Evolutionary conservation across 2,329 filamentous ascomycete genomes (phyloP).

Genomic region (Aspergillus pseudotamarii): DNA sequence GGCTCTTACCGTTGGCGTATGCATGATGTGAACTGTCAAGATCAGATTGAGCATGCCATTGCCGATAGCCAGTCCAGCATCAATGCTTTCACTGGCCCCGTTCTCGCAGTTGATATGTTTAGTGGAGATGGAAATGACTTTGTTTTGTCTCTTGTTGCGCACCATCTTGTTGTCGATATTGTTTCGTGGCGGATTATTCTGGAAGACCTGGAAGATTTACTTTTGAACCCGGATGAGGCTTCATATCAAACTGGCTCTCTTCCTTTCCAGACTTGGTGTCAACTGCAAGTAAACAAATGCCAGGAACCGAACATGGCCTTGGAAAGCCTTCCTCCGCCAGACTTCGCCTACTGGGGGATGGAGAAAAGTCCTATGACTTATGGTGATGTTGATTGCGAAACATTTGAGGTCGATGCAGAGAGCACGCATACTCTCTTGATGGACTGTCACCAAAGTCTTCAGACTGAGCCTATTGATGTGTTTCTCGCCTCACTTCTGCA

Average conservation of each 20-base stretch:
- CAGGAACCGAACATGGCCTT: constrained; percentile 17
- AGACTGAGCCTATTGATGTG: constrained; percentile 41
- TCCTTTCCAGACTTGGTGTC: constrained; percentile 43
- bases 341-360: constrained; percentile 41
- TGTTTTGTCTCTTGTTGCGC: constrained; percentile 39
- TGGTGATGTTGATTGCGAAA: constrained; percentile 38
- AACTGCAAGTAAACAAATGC: constrained; percentile 33
- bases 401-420: constrained; percentile 35
- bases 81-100: constrained; percentile 39
- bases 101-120: constrained; percentile 48
- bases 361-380: constrained; percentile 33
- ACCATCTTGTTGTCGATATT: constrained; percentile 44
- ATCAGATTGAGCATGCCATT: constrained; percentile 29
- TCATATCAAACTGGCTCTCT: constrained; percentile 28
- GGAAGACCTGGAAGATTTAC: constrained; percentile 41
- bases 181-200: constrained; percentile 46
- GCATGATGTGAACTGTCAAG: constrained; percentile 23
- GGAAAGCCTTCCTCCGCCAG: constrained; percentile 30
- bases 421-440: constrained; percentile 33
- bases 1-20: constrained; percentile 31
- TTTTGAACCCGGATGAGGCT: constrained; percentile 32
- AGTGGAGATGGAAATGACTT: constrained; percentile 32
- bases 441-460: constrained; percentile 35
- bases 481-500: constrained; percentile 43
- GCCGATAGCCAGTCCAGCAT: constrained; percentile 37